phyloP scores from a whole-genome alignment of 495 filamentous ascomycete genomes.

The Aspergillus saccharolyticus region DNA sequence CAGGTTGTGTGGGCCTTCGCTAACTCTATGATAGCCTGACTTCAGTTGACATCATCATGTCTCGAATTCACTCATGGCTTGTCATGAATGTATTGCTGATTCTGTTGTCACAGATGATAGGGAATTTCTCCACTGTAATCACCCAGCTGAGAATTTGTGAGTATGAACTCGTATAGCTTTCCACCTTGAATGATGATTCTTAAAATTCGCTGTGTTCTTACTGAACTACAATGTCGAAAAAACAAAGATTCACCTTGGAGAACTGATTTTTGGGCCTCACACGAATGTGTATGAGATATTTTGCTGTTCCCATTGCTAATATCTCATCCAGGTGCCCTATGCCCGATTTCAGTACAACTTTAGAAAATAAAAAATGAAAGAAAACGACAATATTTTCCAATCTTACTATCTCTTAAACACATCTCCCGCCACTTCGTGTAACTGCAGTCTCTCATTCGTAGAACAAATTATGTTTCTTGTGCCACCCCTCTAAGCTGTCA shows the following conservation, averaged over 20 bases:
- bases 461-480: conserved; percentile 43
- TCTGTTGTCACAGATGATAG: conserved; percentile 17
- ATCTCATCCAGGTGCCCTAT: neutral
- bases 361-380: neutral
- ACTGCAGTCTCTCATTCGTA: conserved; percentile 6
- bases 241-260: conserved; percentile 84
- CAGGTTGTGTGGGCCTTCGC: conserved; percentile 19
- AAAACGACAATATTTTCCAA: neutral
- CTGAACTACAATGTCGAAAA: conserved; percentile 72
- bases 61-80: conserved; percentile 23
- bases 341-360: neutral
- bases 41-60: conserved; percentile 37
- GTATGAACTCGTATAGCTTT: conserved; percentile 15
- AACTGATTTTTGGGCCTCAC: conserved; percentile 58
- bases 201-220: conserved; percentile 78
- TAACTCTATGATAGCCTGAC: conserved; percentile 46
- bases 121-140: conserved; percentile 11
- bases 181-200: conserved; percentile 60
- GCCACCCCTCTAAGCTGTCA: conserved; percentile 50
- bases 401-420: no score
- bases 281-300: conserved; percentile 3
- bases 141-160: conserved; percentile 18
- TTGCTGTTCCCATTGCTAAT: conserved; percentile 20
- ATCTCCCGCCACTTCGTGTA: no score
- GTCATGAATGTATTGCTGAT: conserved; percentile 31